Percentiles rank a stretch among this genome's conserved stretches.
Conservation (phyloP, 2,329 filamentous ascomycete genomes). For the Dactylella cylindrospora region DNA sequence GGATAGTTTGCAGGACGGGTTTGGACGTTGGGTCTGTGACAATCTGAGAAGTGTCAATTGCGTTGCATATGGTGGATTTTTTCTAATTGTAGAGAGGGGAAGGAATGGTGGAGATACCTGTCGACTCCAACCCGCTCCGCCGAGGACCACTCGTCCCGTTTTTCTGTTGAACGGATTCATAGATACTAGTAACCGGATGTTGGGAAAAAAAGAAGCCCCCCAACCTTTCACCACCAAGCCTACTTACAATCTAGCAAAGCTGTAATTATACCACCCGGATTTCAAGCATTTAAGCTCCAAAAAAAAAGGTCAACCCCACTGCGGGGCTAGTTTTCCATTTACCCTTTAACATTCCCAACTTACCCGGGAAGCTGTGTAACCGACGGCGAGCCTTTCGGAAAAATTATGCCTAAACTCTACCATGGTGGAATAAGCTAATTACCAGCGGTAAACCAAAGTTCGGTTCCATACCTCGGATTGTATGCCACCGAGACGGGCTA, state of each 20-base stretch:
- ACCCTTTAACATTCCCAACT: too few species aligned
- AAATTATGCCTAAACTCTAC: constrained; percentile 31
- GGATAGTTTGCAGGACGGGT: constrained; percentile 56
- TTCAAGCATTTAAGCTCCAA: too few species aligned
- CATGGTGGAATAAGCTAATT: too few species aligned
- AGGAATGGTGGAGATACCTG: constrained; percentile 53
- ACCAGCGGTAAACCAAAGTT: too few species aligned
- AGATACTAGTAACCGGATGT: too few species aligned
- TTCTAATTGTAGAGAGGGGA: not conserved
- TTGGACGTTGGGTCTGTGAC: constrained; percentile 57
- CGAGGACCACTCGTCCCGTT: constrained; percentile 22
- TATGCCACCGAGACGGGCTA: too few species aligned
- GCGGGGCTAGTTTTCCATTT: constrained; percentile 33
- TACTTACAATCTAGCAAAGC: too few species aligned
- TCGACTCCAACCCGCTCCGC: constrained; percentile 39
- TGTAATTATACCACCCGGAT: too few species aligned
- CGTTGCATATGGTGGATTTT: not conserved
- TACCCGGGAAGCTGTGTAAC: constrained; percentile 19
- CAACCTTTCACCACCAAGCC: too few species aligned
- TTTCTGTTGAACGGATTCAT: constrained; percentile 38
- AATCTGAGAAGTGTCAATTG: constrained; percentile 54
- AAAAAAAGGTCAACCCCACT: too few species aligned
- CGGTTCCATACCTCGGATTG: too few species aligned
- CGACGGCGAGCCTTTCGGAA: constrained; percentile 14
- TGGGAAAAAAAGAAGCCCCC: too few species aligned